Base-by-base conservation (phyloP, 208 protist species). In the Crithidia fasciculata region DNA sequence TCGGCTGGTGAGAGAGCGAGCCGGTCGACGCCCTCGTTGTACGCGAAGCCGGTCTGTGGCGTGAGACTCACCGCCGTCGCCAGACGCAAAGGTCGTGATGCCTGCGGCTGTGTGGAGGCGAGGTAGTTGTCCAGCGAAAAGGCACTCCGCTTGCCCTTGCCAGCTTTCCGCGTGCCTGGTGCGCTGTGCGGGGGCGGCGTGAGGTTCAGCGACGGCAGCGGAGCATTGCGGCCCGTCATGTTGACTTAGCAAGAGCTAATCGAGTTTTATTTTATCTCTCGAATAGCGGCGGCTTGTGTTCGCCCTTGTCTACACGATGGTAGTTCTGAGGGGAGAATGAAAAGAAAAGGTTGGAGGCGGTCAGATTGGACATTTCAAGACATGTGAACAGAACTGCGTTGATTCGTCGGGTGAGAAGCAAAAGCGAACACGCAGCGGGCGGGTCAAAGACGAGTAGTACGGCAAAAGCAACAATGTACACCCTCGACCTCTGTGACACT, bases 91-190 rank as follows among this genome's bases (percentile, higher is more conserved):
- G 19, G 7, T n/a, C 45, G 54, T 4, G 53, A 62, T 10, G 40
- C 37, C 58, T 49, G 65, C 44, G 19, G 66, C 36, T 8, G 19
- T 13, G 67, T 66, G 67, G 52, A 50, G 3, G 67, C 40, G 5
- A 80, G 62, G 41, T 45, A 53, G n/a, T 55, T 47, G 53, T 80
- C 74, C 4, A 80, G 49, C 2, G 68, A 74, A 19, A 80, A 67
- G 19, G 55, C 59, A 16, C 60, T 73, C 37, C 64, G 63, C 53
- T 58, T 69, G n/a, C 47, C 58, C 18, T 56, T 56, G 28, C 58
- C n/a, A 12, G 16, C 7, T 13, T 19, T 41, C 0, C 55, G 53
- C 62, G 47, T 55, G 3, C 10, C 16, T 7, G 18, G 54, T 9
- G 8, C n/a, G n/a, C n/a, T 49, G 62, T 36, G 36, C 12, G 61